phyloP scores from a whole-genome alignment of 495 filamentous ascomycete species.

The Penicillium salamii region DNA sequence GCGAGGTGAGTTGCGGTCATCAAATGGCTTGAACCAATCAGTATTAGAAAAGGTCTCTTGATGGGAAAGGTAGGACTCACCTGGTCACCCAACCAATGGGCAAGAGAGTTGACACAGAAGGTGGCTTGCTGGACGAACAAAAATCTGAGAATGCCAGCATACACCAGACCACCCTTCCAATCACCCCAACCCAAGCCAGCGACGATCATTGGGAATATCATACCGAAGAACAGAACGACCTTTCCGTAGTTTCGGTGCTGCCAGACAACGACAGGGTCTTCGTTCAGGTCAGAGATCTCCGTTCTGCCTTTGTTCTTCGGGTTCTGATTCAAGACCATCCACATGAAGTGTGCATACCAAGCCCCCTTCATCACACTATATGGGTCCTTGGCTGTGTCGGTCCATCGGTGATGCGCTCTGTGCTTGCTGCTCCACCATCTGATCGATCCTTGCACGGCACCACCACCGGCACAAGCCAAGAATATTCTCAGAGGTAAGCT shows the following conservation, averaged over 20 bases:
- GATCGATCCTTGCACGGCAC: conserved; percentile 87
- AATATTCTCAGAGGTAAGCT: conserved; percentile 74
- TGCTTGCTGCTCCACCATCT: conserved; percentile 92
- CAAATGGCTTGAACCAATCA: conserved; percentile 62
- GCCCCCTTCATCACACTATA: conserved; percentile 93
- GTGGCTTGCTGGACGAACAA: conserved; percentile 95
- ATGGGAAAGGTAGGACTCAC: background rate
- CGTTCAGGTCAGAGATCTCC: conserved; percentile 88
- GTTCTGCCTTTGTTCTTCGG: conserved; percentile 80
- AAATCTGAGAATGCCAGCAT: conserved; percentile 82
- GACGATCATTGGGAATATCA: conserved; percentile 74
- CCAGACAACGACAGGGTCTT: conserved; percentile 82
- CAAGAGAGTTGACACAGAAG: conserved; percentile 93
- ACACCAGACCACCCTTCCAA: conserved; percentile 80
- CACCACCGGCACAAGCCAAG: conserved; percentile 80
- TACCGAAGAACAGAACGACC: conserved; percentile 72
- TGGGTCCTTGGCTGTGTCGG: conserved; percentile 92
- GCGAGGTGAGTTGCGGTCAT: conserved; percentile 89
- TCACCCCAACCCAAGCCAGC: conserved; percentile 81
- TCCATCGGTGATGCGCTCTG: conserved; percentile 90
- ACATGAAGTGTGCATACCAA: conserved; percentile 85
- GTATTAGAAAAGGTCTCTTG: background rate
- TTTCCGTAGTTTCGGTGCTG: conserved; percentile 84
- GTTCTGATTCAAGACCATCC: conserved; percentile 85
- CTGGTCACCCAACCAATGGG: conserved; percentile 89